Evolutionary conservation across 2,329 filamentous ascomycete species (phyloP).

Genomic region (Claviceps quebecensis): DNA sequence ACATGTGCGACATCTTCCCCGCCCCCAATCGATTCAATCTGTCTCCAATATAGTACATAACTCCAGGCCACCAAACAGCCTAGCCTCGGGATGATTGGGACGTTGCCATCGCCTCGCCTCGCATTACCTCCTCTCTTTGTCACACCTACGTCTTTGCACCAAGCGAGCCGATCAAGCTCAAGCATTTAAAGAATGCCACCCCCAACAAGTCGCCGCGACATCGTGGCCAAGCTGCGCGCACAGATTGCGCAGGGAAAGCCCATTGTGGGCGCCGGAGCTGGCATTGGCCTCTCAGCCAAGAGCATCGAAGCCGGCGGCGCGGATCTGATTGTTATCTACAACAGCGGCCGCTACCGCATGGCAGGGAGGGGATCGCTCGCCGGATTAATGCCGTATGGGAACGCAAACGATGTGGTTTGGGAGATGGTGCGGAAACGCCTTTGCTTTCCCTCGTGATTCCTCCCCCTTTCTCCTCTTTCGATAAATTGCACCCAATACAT

Average conservation of each 20-base stretch:
- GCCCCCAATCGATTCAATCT: too few species aligned
- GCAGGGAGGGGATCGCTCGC: slow-evolving; percentile 55
- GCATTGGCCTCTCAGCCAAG: slow-evolving; percentile 57
- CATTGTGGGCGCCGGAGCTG: slow-evolving; percentile 56
- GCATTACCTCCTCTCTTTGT: neutral
- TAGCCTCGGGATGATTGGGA: too few species aligned
- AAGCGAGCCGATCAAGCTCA: neutral
- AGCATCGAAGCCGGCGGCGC: slow-evolving; percentile 54
- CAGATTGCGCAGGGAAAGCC: slow-evolving; percentile 40
- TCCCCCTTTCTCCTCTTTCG: too few species aligned
- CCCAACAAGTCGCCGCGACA: slow-evolving; percentile 40
- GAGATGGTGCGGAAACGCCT: slow-evolving; percentile 39
- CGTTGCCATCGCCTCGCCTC: too few species aligned
- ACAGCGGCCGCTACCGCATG: slow-evolving; percentile 60
- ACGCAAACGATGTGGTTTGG: slow-evolving; percentile 55
- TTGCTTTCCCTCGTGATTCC: neutral
- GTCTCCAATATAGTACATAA: too few species aligned
- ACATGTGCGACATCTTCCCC: too few species aligned
- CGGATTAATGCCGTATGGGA: slow-evolving; percentile 57
- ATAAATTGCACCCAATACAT: neutral
- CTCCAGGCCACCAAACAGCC: too few species aligned
- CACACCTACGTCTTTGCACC: neutral
- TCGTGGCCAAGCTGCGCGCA: slow-evolving; percentile 38
- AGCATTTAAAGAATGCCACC: slow-evolving; percentile 32
- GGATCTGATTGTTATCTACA: slow-evolving; percentile 60